These are phyloP conservation scores for Astrothelium subdiscretum DNA, from an alignment of 495 filamentous ascomycete species.

Conservation along the genomic window DNA sequence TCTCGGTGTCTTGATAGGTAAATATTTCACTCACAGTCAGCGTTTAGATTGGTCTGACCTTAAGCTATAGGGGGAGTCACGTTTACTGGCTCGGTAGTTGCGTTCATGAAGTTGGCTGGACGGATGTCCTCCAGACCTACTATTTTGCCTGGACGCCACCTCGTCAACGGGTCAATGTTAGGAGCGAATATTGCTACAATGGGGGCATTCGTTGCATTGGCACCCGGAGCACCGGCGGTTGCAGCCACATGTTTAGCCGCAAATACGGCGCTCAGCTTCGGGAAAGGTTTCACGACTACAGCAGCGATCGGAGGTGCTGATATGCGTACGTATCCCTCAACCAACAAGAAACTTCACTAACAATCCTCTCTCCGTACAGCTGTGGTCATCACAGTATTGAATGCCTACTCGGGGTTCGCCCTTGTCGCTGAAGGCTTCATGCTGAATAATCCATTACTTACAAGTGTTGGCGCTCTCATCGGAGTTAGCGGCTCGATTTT, in stretches of 20 bases:
- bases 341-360: neutral
- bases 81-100: constrained; percentile 73
- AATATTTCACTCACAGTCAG: neutral
- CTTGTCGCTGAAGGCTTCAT: constrained; percentile 76
- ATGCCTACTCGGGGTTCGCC: constrained; percentile 76
- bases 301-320: constrained; percentile 76
- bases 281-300: constrained; percentile 73
- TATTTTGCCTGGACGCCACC: constrained; percentile 56
- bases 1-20: constrained; percentile 63
- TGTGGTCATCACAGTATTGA: constrained; percentile 74
- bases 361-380: constrained; percentile 18
- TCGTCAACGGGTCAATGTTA: constrained; percentile 58
- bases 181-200: constrained; percentile 64
- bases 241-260: constrained; percentile 60
- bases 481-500: constrained; percentile 74
- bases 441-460: constrained; percentile 72
- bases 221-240: constrained; percentile 58
- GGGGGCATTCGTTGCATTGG: constrained; percentile 66
- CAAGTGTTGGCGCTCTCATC: constrained; percentile 67
- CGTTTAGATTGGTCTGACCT: neutral
- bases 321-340: constrained; percentile 41
- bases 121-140: constrained; percentile 62
- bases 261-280: constrained; percentile 62
- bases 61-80: constrained; percentile 49
- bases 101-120: constrained; percentile 67